phyloP scores from a whole-genome alignment of 2,329 filamentous ascomycete species.

The Septoria petroselini region DNA sequence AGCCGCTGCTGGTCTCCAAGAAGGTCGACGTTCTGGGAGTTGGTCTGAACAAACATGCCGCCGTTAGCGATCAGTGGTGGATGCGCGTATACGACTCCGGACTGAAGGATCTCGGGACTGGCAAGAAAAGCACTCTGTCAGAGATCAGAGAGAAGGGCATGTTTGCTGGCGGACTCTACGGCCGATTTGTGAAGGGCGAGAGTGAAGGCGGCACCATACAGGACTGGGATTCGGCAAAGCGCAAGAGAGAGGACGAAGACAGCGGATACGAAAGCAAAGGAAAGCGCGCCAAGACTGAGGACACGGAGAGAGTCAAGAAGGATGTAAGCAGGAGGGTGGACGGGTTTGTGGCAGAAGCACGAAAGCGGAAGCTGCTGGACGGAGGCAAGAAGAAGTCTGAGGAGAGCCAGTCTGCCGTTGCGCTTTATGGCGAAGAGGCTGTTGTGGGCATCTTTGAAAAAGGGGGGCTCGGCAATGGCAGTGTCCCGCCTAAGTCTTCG shows the following conservation, averaged over 20 bases:
- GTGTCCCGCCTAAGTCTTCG: background rate
- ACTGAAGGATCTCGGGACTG: slow-evolving; percentile 68
- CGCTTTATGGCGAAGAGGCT: slow-evolving; percentile 11
- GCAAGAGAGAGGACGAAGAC: slow-evolving; percentile 18
- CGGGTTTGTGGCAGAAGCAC: slow-evolving; percentile 14
- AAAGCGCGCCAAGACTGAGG: slow-evolving; percentile 18
- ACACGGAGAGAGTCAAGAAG: slow-evolving; percentile 8
- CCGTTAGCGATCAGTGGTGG: slow-evolving; percentile 87
- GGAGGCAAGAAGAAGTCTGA: slow-evolving; percentile 18
- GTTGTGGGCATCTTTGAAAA: slow-evolving; percentile 13
- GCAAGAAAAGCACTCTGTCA: slow-evolving; percentile 56
- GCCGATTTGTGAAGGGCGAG: slow-evolving; percentile 80
- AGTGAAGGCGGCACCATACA: slow-evolving; percentile 68
- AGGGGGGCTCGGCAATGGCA: slow-evolving; percentile 2
- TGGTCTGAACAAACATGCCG: slow-evolving; percentile 67
- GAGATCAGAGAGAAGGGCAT: slow-evolving; percentile 48
- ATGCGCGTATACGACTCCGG: slow-evolving; percentile 90
- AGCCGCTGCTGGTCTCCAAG: slow-evolving; percentile 76
- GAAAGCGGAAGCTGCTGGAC: slow-evolving; percentile 10
- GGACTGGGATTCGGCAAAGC: slow-evolving; percentile 16
- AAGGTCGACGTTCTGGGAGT: slow-evolving; percentile 79
- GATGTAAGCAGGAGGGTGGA: slow-evolving; percentile 2
- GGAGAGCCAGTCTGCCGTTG: slow-evolving; percentile 2
- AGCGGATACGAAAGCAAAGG: slow-evolving; percentile 18
- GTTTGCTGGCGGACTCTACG: slow-evolving; percentile 64